Base-by-base conservation (phyloP, 805 yeast genomes). In the Tetrapisispora phaffii region DNA sequence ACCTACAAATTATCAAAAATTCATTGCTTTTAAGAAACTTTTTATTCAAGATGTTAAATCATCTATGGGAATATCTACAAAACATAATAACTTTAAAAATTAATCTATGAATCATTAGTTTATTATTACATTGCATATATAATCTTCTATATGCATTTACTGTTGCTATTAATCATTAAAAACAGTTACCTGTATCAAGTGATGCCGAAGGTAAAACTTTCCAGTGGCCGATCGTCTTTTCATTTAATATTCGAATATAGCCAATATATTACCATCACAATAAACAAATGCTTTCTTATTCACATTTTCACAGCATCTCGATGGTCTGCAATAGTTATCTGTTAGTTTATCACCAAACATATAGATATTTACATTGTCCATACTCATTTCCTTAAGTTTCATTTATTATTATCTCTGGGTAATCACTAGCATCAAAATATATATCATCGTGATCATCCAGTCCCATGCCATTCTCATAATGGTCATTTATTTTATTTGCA, bases 11-110 rank as follows among this genome's bases (percentile, higher is more conserved):
- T 44, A 54, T 19, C 88, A 83, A 36, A 79, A 73, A 55, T 54
- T 74, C 37, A 80, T 75, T 45, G 90, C 90, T 0, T 81, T 70
- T 54, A 60, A 80, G 33, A 53, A 73, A 15, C 55, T 84, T 15
- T 81, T 83, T 63, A 59, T 66, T 52, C 80, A 80, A 48, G 93
- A 84, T 58, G 49, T 81, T 56, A 75, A 77, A 51, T 63, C 71
- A 22, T 61, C 75, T 1, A 67, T 82, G 49, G 76, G 83, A 2
- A 58, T 82, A 17, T 29, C 16, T 7, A 23, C 7, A n/a, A 22
- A 23, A 7, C 8, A 23, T 8, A 22, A 22, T 15, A 36, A 22
- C 9, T 7, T 15, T 13, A 2, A n/a, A 22, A 12, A 22, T 36
- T 8, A 36, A 16, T 4, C 21, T 36, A 26, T 26, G 24, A 16